A percentile compares a stretch with the other conserved stretches of the same genome.
Conservation (phyloP, 2,329 filamentous ascomycete genomes). For the Cladosporium sp. region DNA sequence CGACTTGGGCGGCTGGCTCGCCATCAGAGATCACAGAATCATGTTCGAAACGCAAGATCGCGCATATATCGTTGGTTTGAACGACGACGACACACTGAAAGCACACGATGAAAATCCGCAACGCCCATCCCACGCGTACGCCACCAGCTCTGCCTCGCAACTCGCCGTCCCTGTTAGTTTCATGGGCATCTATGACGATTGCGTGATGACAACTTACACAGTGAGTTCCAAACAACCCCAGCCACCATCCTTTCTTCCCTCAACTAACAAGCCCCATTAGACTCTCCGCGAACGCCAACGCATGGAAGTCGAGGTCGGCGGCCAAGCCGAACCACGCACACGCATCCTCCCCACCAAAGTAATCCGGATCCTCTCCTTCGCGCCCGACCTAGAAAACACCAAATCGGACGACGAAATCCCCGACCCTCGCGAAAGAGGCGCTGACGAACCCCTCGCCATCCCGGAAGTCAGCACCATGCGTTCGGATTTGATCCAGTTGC, state of each 20-base stretch:
- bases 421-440: background rate
- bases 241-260: no score
- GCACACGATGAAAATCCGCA: slow-evolving; percentile 17
- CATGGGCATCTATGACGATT: slow-evolving; percentile 46
- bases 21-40: slow-evolving; percentile 38
- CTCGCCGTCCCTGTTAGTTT: slow-evolving; percentile 44
- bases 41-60: slow-evolving; percentile 43
- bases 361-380: slow-evolving; percentile 38
- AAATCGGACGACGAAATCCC: slow-evolving; percentile 5
- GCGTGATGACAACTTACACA: slow-evolving; percentile 44
- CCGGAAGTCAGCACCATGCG: slow-evolving; percentile 6
- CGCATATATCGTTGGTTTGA: slow-evolving; percentile 41
- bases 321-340: slow-evolving; percentile 15
- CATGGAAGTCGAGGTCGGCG: slow-evolving; percentile 18
- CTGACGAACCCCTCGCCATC: background rate
- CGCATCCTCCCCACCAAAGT: slow-evolving; percentile 38
- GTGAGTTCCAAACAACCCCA: slow-evolving; percentile 16
- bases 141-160: slow-evolving; percentile 35
- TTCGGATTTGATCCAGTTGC: slow-evolving; percentile 13
- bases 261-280: background rate
- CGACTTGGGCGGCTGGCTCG: slow-evolving; percentile 46
- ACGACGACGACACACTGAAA: slow-evolving; percentile 26
- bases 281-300: slow-evolving; percentile 19
- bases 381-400: slow-evolving; percentile 22
- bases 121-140: slow-evolving; percentile 24